Base-by-base conservation (phyloP, 1,284 basidiomycete species). In the Melanopsichium pennsylvanicum region DNA sequence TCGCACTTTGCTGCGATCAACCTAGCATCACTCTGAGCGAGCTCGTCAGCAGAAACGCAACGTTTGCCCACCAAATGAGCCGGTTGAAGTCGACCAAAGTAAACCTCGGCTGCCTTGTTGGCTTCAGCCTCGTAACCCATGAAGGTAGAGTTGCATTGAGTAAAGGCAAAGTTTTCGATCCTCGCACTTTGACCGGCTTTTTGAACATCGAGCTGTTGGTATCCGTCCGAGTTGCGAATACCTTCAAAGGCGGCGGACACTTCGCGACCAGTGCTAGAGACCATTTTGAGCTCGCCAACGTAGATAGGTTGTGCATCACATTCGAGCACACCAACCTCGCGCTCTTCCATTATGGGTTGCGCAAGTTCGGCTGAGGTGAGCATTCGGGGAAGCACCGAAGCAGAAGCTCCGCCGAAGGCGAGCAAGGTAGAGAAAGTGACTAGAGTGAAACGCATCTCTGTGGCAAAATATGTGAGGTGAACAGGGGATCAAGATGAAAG, bases 21-120 rank as follows among this genome's bases (percentile, higher is more conserved):
- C 1, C 67, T 40, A 6, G 40, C 56, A 25, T 60, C 39, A 18
- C 4, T 10, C n/a, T 45, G 6, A 2, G 43, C 56, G 7, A 70
- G 49, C 21, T 37, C 21, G 38, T 47, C 43, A n/a, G 67, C 67
- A 2, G 67, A 60, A 22, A 70, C 67, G 29, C 67, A 70, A 11
- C 67, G 60, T 27, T 60, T 70, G 18, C 61, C 67, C 2, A 41
- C 50, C 1, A 70, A 43, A 19, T 57, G 48, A 10, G 61, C 61
- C 19, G 67, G 67, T 31, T 70, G 67, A 12, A 70, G 57, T 41
- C 67, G 67, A 26, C 67, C 67, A 18, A 45, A 70, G 19, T 29
- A 49, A n/a, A 70, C 37, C 21, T 64, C 52, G 43, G 57, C 67
- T 3, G 67, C 67, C 42, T 64, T 70, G 60, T 49, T 51, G 18